Evolutionary conservation across 768 basidiomycete species (phyloP).

Genomic region (Naganishia friedmannii): DNA sequence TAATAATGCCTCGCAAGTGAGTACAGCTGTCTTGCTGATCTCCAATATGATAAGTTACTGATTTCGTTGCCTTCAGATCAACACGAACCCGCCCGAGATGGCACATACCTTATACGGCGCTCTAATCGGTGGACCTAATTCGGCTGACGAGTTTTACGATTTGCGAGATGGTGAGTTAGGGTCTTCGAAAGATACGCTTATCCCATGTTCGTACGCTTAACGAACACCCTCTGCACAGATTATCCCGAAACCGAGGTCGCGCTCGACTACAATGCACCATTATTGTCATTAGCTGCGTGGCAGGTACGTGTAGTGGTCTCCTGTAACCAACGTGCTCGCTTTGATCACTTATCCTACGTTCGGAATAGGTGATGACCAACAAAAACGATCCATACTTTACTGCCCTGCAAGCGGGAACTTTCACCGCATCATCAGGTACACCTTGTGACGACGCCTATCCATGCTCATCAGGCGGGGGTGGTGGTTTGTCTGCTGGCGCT

Average conservation of each 20-base stretch:
- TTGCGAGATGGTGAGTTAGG: slow-evolving; percentile 64
- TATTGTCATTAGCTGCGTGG: slow-evolving; percentile 74
- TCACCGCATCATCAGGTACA: slow-evolving; percentile 54
- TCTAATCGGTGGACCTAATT: slow-evolving; percentile 80
- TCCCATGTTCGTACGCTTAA: background rate
- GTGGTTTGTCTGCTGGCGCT: slow-evolving; percentile 60
- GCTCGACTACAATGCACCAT: slow-evolving; percentile 78
- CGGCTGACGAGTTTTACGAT: slow-evolving; percentile 72
- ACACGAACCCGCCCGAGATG: slow-evolving; percentile 65
- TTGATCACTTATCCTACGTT: background rate
- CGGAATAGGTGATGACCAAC: slow-evolving; percentile 9
- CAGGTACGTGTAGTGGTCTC: slow-evolving; percentile 38
- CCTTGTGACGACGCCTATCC: slow-evolving; percentile 75
- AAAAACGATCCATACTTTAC: slow-evolving; percentile 71
- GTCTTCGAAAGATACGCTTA: background rate
- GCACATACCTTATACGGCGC: slow-evolving; percentile 81
- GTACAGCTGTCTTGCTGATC: slow-evolving; percentile 53
- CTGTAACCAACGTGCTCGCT: too few relatives aligned
- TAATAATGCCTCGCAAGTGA: slow-evolving; percentile 57
- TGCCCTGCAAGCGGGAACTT: slow-evolving; percentile 57
- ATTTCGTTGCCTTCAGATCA: slow-evolving; percentile 10
- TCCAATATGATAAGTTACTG: slow-evolving; percentile 49
- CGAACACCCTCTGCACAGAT: background rate
- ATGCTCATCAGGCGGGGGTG: slow-evolving; percentile 37
- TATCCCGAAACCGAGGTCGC: slow-evolving; percentile 67